These are phyloP conservation scores for Macaranga tanarius DNA, from an alignment of 441 rosid species.

Conservation along the genomic window DNA sequence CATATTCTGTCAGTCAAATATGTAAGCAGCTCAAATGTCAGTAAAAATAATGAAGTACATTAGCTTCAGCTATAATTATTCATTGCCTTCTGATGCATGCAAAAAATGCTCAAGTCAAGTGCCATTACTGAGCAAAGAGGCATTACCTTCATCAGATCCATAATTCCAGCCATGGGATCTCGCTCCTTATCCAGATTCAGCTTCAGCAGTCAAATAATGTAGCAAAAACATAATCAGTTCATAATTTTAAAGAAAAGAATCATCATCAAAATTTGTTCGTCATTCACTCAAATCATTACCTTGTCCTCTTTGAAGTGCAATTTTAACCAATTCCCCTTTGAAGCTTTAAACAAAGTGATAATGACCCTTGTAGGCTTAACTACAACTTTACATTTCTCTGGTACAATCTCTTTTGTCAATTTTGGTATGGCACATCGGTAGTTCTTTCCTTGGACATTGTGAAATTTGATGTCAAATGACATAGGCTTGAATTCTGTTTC, in stretches of 20 bases:
- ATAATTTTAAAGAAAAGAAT: not conserved
- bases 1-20: constrained; percentile 60
- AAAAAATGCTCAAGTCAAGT: too few relatives aligned
- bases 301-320: constrained; percentile 82
- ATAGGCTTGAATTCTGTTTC: constrained; percentile 63
- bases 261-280: not conserved
- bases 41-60: not conserved
- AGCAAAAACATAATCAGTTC: not conserved
- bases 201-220: constrained; percentile 50
- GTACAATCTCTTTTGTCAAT: constrained; percentile 69
- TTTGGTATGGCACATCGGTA: constrained; percentile 67
- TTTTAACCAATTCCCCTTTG: constrained; percentile 85
- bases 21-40: not conserved
- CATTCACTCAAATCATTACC: constrained; percentile 36
- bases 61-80: not conserved
- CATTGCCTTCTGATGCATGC: not conserved
- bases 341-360: constrained; percentile 66
- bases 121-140: not conserved
- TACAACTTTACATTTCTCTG: constrained; percentile 69
- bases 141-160: constrained; percentile 88
- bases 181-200: constrained; percentile 62
- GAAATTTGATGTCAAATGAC: constrained; percentile 71
- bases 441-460: constrained; percentile 78
- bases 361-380: constrained; percentile 75
- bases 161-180: constrained; percentile 96